Evolutionary conservation across 495 filamentous ascomycete species (phyloP), one percentile per base, ranked within the genome.

Genomic region (Margaritispora aquatica): DNA sequence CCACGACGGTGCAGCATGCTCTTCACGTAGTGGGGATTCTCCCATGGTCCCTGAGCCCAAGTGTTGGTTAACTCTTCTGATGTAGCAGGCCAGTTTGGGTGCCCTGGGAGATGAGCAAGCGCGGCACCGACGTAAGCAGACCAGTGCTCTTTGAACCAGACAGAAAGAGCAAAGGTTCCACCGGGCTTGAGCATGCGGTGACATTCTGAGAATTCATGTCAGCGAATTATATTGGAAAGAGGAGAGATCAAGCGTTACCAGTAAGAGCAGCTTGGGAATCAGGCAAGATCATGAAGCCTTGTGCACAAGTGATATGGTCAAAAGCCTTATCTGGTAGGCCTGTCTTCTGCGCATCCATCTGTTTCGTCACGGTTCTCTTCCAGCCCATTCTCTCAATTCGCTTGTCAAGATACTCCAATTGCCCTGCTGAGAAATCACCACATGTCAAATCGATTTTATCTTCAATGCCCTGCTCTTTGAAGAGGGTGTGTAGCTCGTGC

Each of bases 81-180:
- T 0, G 60, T 50, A 0, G 58, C 63, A 0, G 73, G 75, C 20
- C 71, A 73, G 5, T 60, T 57, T 3, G 74, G 65, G 1, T 63
- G 49, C 3, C 55, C 69, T 0, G 70, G 66, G 19, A 74, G 66
- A 2, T 59, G 68, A 41, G 61, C 58, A 38, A 75, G 48, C 34
- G 68, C 70, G 26, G 55, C 34, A 51, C 68, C 59, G 8, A 66
- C 38, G n/a, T 71, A 24, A n/a, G 52, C 2, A 10, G 71, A 10
- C 70, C 71, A 76, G 56, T 64, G 62, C 15, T 69, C 73, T 74
- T 51, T 29, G 51, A n/a, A 31, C 71, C 72, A 77, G 17, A 70
- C 72, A 3, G 70, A 66, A 51, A 72, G 66, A 11, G 68, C 71
- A 49, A 72, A 64, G 0, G 51, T 71, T 7, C 74, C 74, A 9